These are phyloP conservation scores for Fusarium phyllophilum DNA, from an alignment of 2,329 filamentous ascomycete species.

Conservation along the genomic window DNA sequence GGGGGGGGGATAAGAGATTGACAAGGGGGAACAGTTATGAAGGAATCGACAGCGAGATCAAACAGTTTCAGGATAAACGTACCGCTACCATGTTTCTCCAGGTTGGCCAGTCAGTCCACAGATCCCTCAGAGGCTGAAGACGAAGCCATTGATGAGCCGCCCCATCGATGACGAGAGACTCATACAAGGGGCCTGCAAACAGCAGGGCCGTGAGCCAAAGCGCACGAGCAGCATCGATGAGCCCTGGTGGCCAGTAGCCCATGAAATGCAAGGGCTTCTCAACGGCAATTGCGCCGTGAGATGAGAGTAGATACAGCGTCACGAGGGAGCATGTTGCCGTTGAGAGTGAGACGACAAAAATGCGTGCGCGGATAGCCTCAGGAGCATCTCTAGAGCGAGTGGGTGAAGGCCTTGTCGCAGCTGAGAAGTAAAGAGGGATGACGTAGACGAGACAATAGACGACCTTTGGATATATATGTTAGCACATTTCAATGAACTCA, in stretches of 20 bases:
- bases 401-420: slow-evolving; percentile 80
- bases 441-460: slow-evolving; percentile 91
- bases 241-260: slow-evolving; percentile 82
- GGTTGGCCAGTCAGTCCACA: slow-evolving; percentile 78
- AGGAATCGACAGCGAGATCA: slow-evolving; percentile 20
- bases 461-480: slow-evolving; percentile 55
- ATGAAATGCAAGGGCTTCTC: slow-evolving; percentile 71
- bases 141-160: slow-evolving; percentile 73
- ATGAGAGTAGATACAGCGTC: slow-evolving; percentile 72
- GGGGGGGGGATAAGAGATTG: slow-evolving; percentile 30
- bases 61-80: slow-evolving; percentile 48
- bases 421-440: slow-evolving; percentile 86
- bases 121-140: slow-evolving; percentile 64
- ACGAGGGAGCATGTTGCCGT: slow-evolving; percentile 73
- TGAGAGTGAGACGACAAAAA: slow-evolving; percentile 81
- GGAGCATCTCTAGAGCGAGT: slow-evolving; percentile 87
- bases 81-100: slow-evolving; percentile 91
- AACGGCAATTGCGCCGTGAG: slow-evolving; percentile 56
- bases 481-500: not conserved
- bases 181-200: slow-evolving; percentile 87
- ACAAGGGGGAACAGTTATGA: slow-evolving; percentile 21
- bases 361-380: slow-evolving; percentile 86
- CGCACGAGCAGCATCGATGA: slow-evolving; percentile 70
- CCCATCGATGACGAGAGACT: slow-evolving; percentile 77
- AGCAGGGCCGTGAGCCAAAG: slow-evolving; percentile 80